A percentile compares a stretch with the other conserved stretches of the same genome.
phyloP scores from a whole-genome alignment of 306 rosid genomes.

The Senna siamea region DNA sequence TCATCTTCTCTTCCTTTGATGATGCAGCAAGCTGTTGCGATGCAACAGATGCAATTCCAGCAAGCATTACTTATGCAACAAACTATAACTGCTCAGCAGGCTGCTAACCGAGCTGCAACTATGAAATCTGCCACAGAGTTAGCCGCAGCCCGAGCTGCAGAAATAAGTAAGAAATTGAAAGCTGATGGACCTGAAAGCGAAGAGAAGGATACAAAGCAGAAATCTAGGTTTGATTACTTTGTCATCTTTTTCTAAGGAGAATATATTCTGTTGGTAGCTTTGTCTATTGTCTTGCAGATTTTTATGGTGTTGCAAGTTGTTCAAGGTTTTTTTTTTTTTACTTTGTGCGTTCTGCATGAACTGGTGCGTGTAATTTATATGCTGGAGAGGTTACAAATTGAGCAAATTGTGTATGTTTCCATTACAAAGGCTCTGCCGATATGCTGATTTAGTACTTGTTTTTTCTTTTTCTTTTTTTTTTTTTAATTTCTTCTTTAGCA shows the following conservation, averaged over 20 bases:
- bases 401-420: slow-evolving; percentile 5
- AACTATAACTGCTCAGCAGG: slow-evolving; percentile 92
- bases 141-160: slow-evolving; percentile 98
- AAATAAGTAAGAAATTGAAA: slow-evolving; percentile 89
- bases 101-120: slow-evolving; percentile 92
- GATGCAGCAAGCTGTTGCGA: slow-evolving; percentile 99
- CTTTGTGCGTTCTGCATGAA: not conserved
- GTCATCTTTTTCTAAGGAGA: slow-evolving; percentile 2
- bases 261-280: not conserved
- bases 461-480: too few species aligned
- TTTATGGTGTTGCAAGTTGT: slow-evolving; percentile 1
- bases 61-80: slow-evolving; percentile 98
- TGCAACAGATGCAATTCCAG: slow-evolving; percentile 99
- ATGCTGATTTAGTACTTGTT: not conserved
- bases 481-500: not conserved
- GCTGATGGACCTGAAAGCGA: slow-evolving; percentile 70
- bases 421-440: not conserved
- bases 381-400: slow-evolving; percentile 15
- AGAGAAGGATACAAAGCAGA: slow-evolving; percentile 63
- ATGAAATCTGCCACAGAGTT: slow-evolving; percentile 96
- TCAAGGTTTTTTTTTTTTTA: not conserved
- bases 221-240: slow-evolving; percentile 68
- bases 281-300: slow-evolving; percentile 21
- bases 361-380: slow-evolving; percentile 20
- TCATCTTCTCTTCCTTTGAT: slow-evolving; percentile 91